Evolutionary conservation across 345 rosid genomes (phyloP).

Genomic region (Ceriops zippeliana): DNA sequence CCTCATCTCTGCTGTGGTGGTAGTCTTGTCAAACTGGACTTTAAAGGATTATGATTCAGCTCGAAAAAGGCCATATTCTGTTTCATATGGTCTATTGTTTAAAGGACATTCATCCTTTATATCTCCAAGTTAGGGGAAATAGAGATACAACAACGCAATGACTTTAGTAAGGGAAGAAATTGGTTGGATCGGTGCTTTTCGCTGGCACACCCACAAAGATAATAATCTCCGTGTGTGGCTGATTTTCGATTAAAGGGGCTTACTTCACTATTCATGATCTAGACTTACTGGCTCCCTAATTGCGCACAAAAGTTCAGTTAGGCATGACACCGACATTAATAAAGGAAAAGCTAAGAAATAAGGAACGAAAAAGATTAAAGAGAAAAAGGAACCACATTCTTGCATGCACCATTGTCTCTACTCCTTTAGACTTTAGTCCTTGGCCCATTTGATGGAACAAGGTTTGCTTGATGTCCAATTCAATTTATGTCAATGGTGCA

Average conservation of each 20-base stretch:
- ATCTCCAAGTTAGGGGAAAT: neutral
- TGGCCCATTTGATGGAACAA: neutral
- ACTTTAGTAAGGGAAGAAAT: too few species aligned
- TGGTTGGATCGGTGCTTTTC: too few species aligned
- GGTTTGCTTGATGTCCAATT: neutral
- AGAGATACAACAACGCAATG: too few species aligned
- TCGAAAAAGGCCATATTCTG: neutral
- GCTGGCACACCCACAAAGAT: too few species aligned
- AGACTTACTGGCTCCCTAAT: too few species aligned
- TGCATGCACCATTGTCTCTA: neutral
- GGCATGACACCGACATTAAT: conserved; percentile 5
- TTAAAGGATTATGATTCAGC: neutral
- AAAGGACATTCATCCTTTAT: neutral
- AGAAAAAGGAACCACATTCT: neutral
- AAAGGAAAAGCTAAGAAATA: conserved; percentile 1
- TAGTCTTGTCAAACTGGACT: conserved; percentile 17
- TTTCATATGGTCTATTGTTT: neutral
- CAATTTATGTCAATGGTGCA: neutral
- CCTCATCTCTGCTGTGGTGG: conserved; percentile 26
- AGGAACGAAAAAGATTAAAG: neutral
- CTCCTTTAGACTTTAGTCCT: neutral
- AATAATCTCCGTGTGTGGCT: too few species aligned
- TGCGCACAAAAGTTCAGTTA: too few species aligned
- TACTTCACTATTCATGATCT: too few species aligned
- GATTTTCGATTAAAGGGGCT: too few species aligned